Conservation (phyloP, 169 alveolate species). For the Plasmodium fragile region DNA sequence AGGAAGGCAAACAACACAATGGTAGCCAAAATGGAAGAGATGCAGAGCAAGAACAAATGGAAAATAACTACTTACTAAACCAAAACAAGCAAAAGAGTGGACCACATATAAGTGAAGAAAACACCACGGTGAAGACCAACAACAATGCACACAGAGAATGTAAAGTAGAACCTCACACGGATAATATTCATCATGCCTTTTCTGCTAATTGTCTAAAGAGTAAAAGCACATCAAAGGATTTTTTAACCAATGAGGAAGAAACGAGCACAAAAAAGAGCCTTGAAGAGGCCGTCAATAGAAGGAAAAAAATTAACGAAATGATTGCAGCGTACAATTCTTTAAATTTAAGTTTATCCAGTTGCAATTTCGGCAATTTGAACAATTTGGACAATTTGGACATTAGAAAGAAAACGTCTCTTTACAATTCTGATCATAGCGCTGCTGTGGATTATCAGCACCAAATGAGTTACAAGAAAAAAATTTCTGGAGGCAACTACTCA, state of each 20-base stretch:
- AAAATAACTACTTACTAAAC: constrained; percentile 18
- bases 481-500: constrained; percentile 1
- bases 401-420: constrained; percentile 28
- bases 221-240: constrained; percentile 4
- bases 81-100: background rate
- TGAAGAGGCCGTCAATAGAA: constrained; percentile 74
- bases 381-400: constrained; percentile 18
- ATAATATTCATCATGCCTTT: background rate
- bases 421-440: constrained; percentile 9
- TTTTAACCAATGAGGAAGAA: constrained; percentile 26
- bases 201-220: constrained; percentile 2
- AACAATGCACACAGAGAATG: constrained; percentile 13
- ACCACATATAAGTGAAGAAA: constrained; percentile 11
- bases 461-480: background rate
- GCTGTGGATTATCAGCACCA: background rate
- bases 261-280: constrained; percentile 39
- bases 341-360: constrained; percentile 66
- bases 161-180: background rate
- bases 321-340: constrained; percentile 50
- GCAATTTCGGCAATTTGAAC: constrained; percentile 10
- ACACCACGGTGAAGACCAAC: background rate
- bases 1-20: background rate
- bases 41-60: background rate
- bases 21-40: background rate
- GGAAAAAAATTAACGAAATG: constrained; percentile 64